Evolutionary conservation across 2,329 filamentous ascomycete genomes (phyloP).

Genomic region (Coniosporium uncinatum): DNA sequence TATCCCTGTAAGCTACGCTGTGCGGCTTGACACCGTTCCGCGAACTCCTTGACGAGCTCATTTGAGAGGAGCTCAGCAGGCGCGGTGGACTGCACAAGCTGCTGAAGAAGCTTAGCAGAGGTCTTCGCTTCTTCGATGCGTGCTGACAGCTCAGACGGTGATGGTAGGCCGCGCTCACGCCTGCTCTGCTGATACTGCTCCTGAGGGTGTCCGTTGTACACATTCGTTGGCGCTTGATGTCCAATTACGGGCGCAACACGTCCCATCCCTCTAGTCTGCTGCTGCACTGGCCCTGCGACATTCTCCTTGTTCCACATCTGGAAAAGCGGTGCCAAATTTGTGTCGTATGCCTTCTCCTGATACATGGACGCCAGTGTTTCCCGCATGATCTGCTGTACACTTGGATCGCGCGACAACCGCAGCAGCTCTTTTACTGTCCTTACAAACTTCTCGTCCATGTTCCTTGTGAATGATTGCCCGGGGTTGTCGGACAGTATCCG

Average conservation of each 20-base stretch:
- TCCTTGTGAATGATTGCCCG: slow-evolving; percentile 83
- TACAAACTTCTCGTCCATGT: slow-evolving; percentile 82
- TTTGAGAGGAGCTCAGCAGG: slow-evolving; percentile 70
- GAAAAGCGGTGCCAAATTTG: slow-evolving; percentile 64
- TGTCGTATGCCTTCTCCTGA: slow-evolving; percentile 64
- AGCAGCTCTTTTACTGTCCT: slow-evolving; percentile 71
- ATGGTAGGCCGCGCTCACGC: slow-evolving; percentile 39
- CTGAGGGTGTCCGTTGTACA: slow-evolving; percentile 5
- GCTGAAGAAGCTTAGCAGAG: slow-evolving; percentile 86
- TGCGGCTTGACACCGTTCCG: slow-evolving; percentile 77
- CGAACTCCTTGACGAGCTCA: slow-evolving; percentile 91
- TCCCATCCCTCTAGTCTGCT: background rate
- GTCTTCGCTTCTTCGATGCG: slow-evolving; percentile 88
- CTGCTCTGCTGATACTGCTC: slow-evolving; percentile 12
- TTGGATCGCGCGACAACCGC: slow-evolving; percentile 62
- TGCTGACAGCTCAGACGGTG: slow-evolving; percentile 70
- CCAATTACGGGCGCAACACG: no score
- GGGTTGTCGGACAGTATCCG: slow-evolving; percentile 93
- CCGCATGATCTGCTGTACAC: slow-evolving; percentile 79
- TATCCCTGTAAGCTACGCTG: slow-evolving; percentile 80
- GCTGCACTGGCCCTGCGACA: slow-evolving; percentile 17
- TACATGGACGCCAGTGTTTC: slow-evolving; percentile 83
- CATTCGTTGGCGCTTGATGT: background rate
- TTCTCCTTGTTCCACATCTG: slow-evolving; percentile 92
- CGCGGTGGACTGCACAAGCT: slow-evolving; percentile 84